These are phyloP conservation scores for Podospora bellae-mahoneyi DNA, from an alignment of 495 filamentous ascomycete genomes.

Conservation along the genomic window DNA sequence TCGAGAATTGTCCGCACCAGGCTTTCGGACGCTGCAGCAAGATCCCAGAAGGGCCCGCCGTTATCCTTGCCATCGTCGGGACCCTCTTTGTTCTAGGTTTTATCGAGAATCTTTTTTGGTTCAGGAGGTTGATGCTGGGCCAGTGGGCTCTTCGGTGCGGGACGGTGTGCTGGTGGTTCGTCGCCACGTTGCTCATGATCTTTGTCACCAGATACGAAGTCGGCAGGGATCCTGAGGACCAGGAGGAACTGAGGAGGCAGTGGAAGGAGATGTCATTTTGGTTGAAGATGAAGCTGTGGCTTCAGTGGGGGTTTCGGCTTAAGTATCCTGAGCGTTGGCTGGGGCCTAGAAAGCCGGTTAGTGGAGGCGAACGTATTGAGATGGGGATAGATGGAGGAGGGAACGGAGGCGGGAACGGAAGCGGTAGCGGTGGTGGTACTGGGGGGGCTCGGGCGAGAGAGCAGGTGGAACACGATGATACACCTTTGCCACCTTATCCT, in stretches of 20 bases:
- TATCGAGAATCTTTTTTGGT: slow-evolving; percentile 48
- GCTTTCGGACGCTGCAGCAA: background rate
- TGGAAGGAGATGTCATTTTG: slow-evolving; percentile 44
- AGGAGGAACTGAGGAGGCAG: slow-evolving; percentile 37
- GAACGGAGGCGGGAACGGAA: too few relatives aligned
- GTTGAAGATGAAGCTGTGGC: slow-evolving; percentile 44
- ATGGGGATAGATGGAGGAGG: too few relatives aligned
- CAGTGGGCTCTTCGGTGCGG: slow-evolving; percentile 45
- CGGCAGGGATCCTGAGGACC: slow-evolving; percentile 40
- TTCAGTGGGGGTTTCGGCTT: slow-evolving; percentile 50
- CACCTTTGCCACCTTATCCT: background rate
- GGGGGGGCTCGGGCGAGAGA: too few relatives aligned
- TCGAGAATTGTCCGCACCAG: background rate
- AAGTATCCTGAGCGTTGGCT: slow-evolving; percentile 41
- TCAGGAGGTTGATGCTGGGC: slow-evolving; percentile 51
- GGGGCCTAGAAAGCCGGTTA: background rate
- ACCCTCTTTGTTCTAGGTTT: slow-evolving; percentile 48
- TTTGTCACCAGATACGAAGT: slow-evolving; percentile 41
- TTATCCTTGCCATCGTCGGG: slow-evolving; percentile 39
- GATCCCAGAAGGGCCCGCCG: too few relatives aligned
- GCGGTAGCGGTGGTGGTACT: background rate
- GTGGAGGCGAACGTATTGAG: too few relatives aligned
- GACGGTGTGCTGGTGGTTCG: slow-evolving; percentile 46
- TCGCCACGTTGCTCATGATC: slow-evolving; percentile 40
- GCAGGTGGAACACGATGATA: background rate